Base-by-base conservation (phyloP, 2,329 filamentous ascomycete species). In the Sclerotinia spermophila region DNA sequence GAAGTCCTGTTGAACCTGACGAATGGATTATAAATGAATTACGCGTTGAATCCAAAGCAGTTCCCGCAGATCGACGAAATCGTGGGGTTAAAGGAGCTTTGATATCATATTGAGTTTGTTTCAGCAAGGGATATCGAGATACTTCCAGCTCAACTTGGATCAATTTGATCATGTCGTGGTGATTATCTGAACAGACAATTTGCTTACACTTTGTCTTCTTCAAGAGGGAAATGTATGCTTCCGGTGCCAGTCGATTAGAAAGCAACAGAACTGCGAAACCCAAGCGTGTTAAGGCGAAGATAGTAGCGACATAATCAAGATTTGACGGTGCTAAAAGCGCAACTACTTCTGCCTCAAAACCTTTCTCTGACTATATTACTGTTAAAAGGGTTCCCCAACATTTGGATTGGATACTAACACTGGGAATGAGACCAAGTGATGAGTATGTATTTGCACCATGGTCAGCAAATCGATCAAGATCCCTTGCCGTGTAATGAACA, bases 1-100 rank as follows among this genome's bases (percentile, higher is more conserved):
- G 87, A 0, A 89, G 80, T 0, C 88, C 87, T 0, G 89, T 84
- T 0, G 85, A 87, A 5, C 88, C 87, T 38, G 75, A 74, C 35
- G 75, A 19, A 42, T 77, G 75, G 6, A 79, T 80, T n/a, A 80
- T 80, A 62, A 75, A 76, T 44, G 71, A 60, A 38, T 68, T 71
- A 21, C 68, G 60, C 19, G 51, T 56, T 51, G 73, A 69, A 68
- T 53, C 67, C 44, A 53, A 67, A 73, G 60, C 24, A 62, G 48
- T 66, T 30, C 33, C 67, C 30, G 35, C n/a, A 13, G 30, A 56
- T 66, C 68, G 68, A 65, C 45, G 66, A 66, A 71, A 75, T 48
- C 55, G 73, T 35, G 69, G 71, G 40, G 42, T 58, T 4, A 64
- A 48, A 30, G 73, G 35, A n/a, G 53, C n/a, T 42, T 69, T 59